Base-by-base conservation (phyloP, 78 protist genomes). In the Pigoraptor vietnamica region DNA sequence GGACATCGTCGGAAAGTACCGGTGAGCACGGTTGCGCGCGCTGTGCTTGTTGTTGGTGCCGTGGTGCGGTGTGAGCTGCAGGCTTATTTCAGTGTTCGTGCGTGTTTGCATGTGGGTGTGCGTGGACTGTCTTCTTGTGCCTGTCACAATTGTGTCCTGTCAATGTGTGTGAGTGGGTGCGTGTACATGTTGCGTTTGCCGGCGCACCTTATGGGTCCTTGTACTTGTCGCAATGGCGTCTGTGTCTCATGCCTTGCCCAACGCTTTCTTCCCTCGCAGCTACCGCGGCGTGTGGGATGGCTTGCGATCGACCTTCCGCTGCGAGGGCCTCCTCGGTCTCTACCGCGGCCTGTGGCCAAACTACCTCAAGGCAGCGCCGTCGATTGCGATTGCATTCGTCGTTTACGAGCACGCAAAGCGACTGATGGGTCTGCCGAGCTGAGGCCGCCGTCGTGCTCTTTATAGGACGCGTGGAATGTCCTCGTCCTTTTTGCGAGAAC, bases 321-420 rank as follows among this genome's bases (percentile, higher is more conserved):
- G 91, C 34, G 93, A 92, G 37, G 95, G 95, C 35, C 37, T 87
- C 79, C 32, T 29, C 25, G 97, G 96, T 38, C 90, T 97, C 48
- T 94, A 93, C 88, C 36, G 81, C 87, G 98, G 98, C 37, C 86
- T 97, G 92, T 34, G 92, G 0, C 94, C 98, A 55, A 93, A 95
- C 90, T 94, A 94, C 91, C 91, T 95, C 84, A 95, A 95, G 93
- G 98, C 93, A 25, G 95, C 94, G 0, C 98, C 98, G 0, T 93
- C 97, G 21, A 95, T 94, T 40, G 93, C 95, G 33, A 92, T 94
- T 81, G 91, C 94, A 86, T 96, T 93, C 91, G 87, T 93, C 94
- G 93, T 90, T 19, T 96, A 95, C 88, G 98, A 96, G 87, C n/a
- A 38, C 25, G 91, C 91, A 93, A 96, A 95, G 90, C n/a, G 39